A percentile compares a stretch with the other conserved stretches of the same genome.
Evolutionary conservation across 2,329 filamentous ascomycete species (phyloP).

Genomic region (Trichophyton benhamiae): DNA sequence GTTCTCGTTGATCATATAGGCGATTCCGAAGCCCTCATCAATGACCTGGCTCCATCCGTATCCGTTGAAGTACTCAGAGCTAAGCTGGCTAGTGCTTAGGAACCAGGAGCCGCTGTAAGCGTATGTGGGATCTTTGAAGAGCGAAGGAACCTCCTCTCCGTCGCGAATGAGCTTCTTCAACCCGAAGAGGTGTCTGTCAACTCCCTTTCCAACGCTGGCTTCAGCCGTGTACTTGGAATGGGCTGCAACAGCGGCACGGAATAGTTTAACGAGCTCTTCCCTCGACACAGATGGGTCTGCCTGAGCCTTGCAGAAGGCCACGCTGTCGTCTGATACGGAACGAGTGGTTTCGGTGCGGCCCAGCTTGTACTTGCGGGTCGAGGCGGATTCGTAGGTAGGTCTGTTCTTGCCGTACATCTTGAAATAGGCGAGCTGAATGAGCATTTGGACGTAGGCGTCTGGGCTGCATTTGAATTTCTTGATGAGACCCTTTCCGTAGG

Average conservation of each 20-base stretch:
- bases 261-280: slow-evolving; percentile 56
- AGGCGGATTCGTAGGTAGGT: slow-evolving; percentile 93
- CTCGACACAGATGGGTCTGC: slow-evolving; percentile 52
- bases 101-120: slow-evolving; percentile 79
- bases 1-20: slow-evolving; percentile 99
- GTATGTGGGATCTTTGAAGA: slow-evolving; percentile 81
- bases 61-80: slow-evolving; percentile 95
- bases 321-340: slow-evolving; percentile 77
- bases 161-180: slow-evolving; percentile 78
- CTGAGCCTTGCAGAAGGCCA: slow-evolving; percentile 83
- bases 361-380: slow-evolving; percentile 87
- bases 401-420: slow-evolving; percentile 99
- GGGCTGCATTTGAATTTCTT: slow-evolving; percentile 99
- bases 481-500: slow-evolving; percentile 94
- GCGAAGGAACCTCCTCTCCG: slow-evolving; percentile 65
- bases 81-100: slow-evolving; percentile 77
- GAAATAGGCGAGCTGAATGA: slow-evolving; percentile 95
- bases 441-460: slow-evolving; percentile 95
- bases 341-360: slow-evolving; percentile 95
- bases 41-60: slow-evolving; percentile 99
- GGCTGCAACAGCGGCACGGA: slow-evolving; percentile 67
- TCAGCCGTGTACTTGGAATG: slow-evolving; percentile 86
- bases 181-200: slow-evolving; percentile 93
- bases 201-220: slow-evolving; percentile 82
- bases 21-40: slow-evolving; percentile 90